A percentile compares a stretch with the other conserved stretches of the same genome.
Conservation (phyloP, 768 basidiomycete species). For the Pleurotus djamor region DNA sequence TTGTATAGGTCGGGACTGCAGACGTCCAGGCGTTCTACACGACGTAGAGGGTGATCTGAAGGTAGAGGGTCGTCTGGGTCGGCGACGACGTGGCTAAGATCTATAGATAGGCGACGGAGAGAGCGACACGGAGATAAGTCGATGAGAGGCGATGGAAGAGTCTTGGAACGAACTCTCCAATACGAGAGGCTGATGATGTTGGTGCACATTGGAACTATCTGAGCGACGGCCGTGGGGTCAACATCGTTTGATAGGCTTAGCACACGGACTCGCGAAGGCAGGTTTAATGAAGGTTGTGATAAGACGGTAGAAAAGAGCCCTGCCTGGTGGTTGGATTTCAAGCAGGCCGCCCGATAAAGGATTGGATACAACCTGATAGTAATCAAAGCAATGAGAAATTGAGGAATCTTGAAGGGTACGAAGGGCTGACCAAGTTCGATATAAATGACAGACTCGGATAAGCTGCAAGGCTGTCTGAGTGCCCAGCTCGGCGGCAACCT, state of each 20-base stretch:
- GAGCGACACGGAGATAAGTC: not conserved
- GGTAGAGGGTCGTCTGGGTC: not conserved
- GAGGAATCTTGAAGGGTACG: not conserved
- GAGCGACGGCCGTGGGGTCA: not conserved
- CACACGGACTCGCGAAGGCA: not conserved
- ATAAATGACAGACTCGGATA: not conserved
- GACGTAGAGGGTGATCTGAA: not conserved
- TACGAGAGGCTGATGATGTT: slow-evolving; percentile 1
- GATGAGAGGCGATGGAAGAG: not conserved
- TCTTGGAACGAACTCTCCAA: not conserved
- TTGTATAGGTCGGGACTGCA: not conserved
- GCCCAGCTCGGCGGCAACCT: not conserved
- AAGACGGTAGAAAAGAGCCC: not conserved
- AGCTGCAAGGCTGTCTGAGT: not conserved
- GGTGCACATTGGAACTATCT: not conserved
- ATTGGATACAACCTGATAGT: not conserved
- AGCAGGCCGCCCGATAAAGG: not conserved
- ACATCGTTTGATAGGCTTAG: slow-evolving; percentile 1
- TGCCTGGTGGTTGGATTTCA: not conserved
- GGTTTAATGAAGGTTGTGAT: not conserved
- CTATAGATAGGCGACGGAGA: slow-evolving; percentile 2
- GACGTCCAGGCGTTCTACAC: not conserved
- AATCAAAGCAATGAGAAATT: not conserved
- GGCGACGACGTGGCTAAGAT: not conserved
- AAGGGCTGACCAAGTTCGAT: not conserved